Evolutionary conservation across 768 basidiomycete genomes (phyloP), one percentile per base, ranked within the genome.

Genomic region (Kwoniella sp.): DNA sequence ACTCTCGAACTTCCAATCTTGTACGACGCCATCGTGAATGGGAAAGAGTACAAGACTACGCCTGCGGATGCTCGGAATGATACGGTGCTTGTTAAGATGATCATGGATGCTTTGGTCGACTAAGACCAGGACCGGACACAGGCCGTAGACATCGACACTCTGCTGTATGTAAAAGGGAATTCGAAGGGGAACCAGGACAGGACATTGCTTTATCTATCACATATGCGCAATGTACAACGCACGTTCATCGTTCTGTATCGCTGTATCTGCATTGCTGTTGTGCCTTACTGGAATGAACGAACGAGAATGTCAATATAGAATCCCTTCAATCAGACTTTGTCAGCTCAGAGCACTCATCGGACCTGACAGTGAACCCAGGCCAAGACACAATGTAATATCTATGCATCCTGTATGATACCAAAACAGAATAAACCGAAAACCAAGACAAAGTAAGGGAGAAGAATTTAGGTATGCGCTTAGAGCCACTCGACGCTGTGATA

Each of bases 11-110:
- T 68, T 12, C 53, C 71, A 37, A 54, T 68, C 40, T 51, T 79
- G n/a, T 64, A 74, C 36, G 67, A 61, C 4, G 64, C 67, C 13
- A 58, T 79, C 19, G 61, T 64, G 0, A 30, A 71, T 8, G 71
- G 72, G 0, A 66, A 63, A 46, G 60, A 67, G 21, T 60, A 63
- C 56, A 75, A 75, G 61, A 72, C 73, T 24, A 70, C 57, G 8
- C 71, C 72, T 24, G 36, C 52, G 48, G 75, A 78, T 33, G 78
- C 77, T 1, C 65, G 56, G 49, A 49, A 77, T 51, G 78, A 79
- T 58, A 53, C 58, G 22, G 63, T 56, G 21, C 64, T 77, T 24
- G 71, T 65, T 10, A 70, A 70, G 40, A 72, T 73, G 74, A 67
- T 79, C 30, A 73, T 77, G 72, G 61, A 53, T 1, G 73, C 70